These are phyloP conservation scores for Penicillium canariense DNA, from an alignment of 495 filamentous ascomycete species.

Conservation along the genomic window DNA sequence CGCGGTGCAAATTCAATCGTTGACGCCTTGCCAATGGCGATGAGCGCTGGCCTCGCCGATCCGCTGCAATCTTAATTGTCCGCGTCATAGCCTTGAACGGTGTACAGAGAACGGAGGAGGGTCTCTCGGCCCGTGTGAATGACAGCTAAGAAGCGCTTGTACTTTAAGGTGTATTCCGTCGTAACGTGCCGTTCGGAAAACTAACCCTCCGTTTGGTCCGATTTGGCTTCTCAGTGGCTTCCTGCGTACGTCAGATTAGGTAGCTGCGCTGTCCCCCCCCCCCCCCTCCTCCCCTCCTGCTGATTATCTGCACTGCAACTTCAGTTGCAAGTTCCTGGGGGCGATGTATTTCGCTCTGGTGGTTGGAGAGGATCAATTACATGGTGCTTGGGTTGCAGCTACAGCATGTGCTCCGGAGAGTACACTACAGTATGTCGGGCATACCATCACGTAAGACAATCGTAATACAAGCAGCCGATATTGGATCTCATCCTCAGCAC, in stretches of 20 bases:
- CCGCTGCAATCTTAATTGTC: slow-evolving; percentile 23
- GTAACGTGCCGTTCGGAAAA: not conserved
- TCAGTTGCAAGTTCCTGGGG: not conserved
- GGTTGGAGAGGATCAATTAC: not conserved
- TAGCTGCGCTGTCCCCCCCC: too few relatives aligned
- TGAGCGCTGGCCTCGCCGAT: slow-evolving; percentile 15
- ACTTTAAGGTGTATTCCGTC: not conserved
- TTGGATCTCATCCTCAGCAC: not conserved
- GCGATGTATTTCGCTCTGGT: not conserved
- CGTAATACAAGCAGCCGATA: not conserved
- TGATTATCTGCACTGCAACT: not conserved
- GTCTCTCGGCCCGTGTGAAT: not conserved
- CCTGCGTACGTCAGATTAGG: not conserved
- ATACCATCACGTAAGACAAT: not conserved
- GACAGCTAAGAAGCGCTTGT: not conserved
- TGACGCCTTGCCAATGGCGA: slow-evolving; percentile 7
- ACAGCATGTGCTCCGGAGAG: too few relatives aligned
- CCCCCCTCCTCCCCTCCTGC: too few relatives aligned
- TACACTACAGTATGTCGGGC: too few relatives aligned
- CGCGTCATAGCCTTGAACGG: slow-evolving; percentile 16
- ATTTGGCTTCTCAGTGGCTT: not conserved
- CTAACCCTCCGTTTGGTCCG: not conserved
- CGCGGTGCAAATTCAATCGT: not conserved
- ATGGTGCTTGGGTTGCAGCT: too few relatives aligned
- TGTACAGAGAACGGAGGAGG: not conserved